Base-by-base conservation (phyloP, 1,139 yeast genomes). In the Blastobotrys serpentis region DNA sequence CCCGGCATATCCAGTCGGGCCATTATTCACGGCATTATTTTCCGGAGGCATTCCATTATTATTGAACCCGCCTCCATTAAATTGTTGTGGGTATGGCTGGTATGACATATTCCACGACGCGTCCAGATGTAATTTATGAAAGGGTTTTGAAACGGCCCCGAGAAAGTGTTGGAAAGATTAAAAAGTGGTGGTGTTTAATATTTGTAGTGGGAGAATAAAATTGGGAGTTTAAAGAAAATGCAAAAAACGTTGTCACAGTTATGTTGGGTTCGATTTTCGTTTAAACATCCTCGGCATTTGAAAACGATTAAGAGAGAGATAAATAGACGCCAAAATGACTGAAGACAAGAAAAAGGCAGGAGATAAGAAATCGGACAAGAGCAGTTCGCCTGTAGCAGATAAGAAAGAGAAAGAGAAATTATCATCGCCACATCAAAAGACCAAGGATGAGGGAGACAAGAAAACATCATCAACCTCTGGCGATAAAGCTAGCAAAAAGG, bases 51-150 rank as follows among this genome's bases (percentile, higher is more conserved):
- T 21, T 4, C 41, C 21, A 18, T 13, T 39, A 22, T 23, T 39
- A 26, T 14, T 30, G 40, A 10, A 33, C 13, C 40, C 40, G 5
- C 40, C 21, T 40, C 39, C 32, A 43, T 33, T 29, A 19, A 32
- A 37, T 25, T 42, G 49, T 19, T 36, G 34, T 3, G 41, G 34
- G 21, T 39, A 44, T n/a, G 43, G 46, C n/a, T 44, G 30, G 29
- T 29, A 48, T 34, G 51, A 48, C 51, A 48, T 48, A 2, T n/a
- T 14, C 21, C 37, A 25, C 42, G 38, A 16, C 30, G 17, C 21
- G 29, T 16, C 8, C 19, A n/a, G 11, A 10, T 4, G 23, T 14
- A 16, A 18, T 25, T 29, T 11, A 17, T n/a, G 37, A 19, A 21
- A 19, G 16, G 25, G 14, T 36, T 36, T 36, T 36, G 22, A 14